Conservation (phyloP, 164 flowering plant species). For the Annona squamosa region DNA sequence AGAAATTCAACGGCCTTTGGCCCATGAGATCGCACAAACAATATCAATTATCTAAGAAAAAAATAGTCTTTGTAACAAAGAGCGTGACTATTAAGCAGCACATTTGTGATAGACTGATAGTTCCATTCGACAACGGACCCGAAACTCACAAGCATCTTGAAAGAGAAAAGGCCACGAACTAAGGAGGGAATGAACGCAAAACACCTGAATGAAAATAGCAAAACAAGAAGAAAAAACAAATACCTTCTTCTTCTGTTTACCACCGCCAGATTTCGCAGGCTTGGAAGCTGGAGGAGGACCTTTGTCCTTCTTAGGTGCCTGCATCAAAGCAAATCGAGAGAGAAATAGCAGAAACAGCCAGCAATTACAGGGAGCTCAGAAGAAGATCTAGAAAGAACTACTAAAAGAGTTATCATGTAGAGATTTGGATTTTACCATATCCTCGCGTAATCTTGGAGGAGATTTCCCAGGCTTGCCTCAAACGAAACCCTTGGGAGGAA, state of each 20-base stretch:
- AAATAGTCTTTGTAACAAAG: no score
- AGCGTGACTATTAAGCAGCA: no score
- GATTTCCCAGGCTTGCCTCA: no score
- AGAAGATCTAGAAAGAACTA: neutral
- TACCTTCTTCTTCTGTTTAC: constrained; percentile 55
- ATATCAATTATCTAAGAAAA: no score
- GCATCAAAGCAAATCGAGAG: neutral
- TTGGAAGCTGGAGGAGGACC: constrained; percentile 39
- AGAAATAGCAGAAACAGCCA: neutral
- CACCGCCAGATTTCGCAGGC: constrained; percentile 47
- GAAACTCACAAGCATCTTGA: no score
- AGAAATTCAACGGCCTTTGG: no score
- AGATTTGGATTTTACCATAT: neutral
- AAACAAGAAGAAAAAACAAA: neutral
- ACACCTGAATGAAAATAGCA: neutral
- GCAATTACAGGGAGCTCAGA: neutral
- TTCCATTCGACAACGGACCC: no score
- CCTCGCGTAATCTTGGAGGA: neutral
- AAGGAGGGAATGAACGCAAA: no score
- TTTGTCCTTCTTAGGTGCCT: constrained; percentile 51
- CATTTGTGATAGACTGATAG: no score
- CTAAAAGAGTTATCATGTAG: neutral
- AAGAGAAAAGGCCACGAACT: no score
- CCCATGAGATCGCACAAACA: no score
- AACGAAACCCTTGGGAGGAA: no score